Evolutionary conservation across 148 eudicot species (phyloP).

Genomic region (Heliamphora exappendiculata): DNA sequence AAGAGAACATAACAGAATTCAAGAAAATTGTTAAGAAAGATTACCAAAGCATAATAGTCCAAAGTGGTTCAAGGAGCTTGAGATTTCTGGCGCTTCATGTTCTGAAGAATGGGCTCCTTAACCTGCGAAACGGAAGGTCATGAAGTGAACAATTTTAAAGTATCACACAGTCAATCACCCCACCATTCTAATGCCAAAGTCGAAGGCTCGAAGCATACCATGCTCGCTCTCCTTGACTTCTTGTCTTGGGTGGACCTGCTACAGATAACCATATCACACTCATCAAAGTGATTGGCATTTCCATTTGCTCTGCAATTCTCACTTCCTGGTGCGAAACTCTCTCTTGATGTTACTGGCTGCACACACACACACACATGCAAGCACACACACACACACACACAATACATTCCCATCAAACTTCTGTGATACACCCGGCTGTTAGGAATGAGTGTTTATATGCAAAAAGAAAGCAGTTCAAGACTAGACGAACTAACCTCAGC

Average conservation of each 20-base stretch:
- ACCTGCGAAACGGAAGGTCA: constrained; percentile 33
- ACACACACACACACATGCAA: not conserved
- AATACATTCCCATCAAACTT: not conserved
- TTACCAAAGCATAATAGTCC: not conserved
- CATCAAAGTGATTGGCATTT: constrained; percentile 23
- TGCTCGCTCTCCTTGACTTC: constrained; percentile 73
- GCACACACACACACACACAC: not conserved
- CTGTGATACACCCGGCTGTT: not conserved
- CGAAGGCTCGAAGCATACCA: constrained; percentile 34
- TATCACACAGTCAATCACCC: not conserved
- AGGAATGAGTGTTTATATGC: not conserved
- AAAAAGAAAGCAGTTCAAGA: not conserved
- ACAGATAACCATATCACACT: constrained; percentile 35
- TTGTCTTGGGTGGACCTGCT: constrained; percentile 69
- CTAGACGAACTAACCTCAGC: constrained; percentile 48
- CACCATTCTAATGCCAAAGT: not conserved
- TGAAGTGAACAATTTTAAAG: not conserved
- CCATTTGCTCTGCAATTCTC: constrained; percentile 39
- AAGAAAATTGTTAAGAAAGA: not conserved
- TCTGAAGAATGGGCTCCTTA: constrained; percentile 77
- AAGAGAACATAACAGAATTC: not conserved
- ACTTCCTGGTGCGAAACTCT: constrained; percentile 57
- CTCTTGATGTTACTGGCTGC: constrained; percentile 83
- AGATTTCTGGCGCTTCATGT: constrained; percentile 68
- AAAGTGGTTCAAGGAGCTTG: constrained; percentile 30